A percentile compares a stretch with the other conserved stretches of the same genome.
These are phyloP conservation scores for Gnomoniopsis smithogilvyi DNA, from an alignment of 2,329 filamentous ascomycete species.

Conservation along the genomic window DNA sequence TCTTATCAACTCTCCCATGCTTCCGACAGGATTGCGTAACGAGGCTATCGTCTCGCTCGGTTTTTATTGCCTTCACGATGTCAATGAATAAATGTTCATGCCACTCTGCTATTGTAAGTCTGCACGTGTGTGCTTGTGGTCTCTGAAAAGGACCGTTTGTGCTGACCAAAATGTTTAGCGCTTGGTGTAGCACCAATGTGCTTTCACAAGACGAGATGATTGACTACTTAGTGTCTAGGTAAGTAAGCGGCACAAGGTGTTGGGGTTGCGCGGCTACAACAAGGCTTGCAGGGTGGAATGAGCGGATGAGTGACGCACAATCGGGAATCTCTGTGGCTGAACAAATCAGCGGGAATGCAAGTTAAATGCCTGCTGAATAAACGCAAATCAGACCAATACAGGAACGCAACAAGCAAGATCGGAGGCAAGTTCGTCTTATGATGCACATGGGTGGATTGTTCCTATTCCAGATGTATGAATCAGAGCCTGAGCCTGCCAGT, in stretches of 20 bases:
- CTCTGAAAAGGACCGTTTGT: too few species aligned
- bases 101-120: background rate
- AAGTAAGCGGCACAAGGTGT: too few species aligned
- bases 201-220: too few species aligned
- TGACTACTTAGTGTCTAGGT: too few species aligned
- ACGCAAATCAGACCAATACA: background rate
- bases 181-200: too few species aligned
- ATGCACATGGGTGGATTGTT: constrained; percentile 17
- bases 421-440: background rate
- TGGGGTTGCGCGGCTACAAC: too few species aligned
- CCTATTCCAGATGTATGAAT: constrained; percentile 1
- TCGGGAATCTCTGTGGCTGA: too few species aligned
- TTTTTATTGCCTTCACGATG: background rate
- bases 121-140: background rate
- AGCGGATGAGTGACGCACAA: background rate
- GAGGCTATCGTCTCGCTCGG: background rate
- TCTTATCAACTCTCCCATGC: background rate
- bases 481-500: background rate
- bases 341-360: too few species aligned
- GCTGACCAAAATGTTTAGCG: too few species aligned
- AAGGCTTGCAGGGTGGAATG: too few species aligned
- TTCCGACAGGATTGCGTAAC: background rate
- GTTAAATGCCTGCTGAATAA: background rate
- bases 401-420: background rate
- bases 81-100: background rate